Conservation (phyloP, 305 asterid genomes). For the Solanum hybrid region DNA sequence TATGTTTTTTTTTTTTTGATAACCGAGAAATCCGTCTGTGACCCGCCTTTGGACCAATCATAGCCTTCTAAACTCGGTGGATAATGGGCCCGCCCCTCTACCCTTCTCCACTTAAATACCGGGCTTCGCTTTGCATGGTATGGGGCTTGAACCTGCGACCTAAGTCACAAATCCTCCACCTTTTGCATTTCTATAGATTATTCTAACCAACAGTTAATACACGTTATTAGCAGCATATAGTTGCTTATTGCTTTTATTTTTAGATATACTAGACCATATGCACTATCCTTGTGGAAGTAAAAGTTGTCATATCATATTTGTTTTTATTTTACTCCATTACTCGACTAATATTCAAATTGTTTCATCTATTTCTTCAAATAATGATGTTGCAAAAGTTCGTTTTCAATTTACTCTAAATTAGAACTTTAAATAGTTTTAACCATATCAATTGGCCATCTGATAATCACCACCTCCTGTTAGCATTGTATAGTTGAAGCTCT, state of each 20-base stretch:
- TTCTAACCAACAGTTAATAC: not conserved
- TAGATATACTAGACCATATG: not conserved
- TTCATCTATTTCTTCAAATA: not conserved
- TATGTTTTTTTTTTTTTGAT: too few relatives aligned
- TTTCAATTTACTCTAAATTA: not conserved
- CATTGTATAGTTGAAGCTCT: not conserved
- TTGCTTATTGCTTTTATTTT: not conserved
- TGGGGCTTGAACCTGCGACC: too few relatives aligned
- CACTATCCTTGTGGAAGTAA: not conserved
- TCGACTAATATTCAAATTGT: not conserved
- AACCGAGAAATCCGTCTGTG: too few relatives aligned
- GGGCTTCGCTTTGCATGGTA: too few relatives aligned
- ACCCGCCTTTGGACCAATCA: too few relatives aligned
- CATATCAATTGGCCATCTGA: not conserved
- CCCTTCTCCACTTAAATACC: too few relatives aligned
- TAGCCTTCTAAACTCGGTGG: too few relatives aligned
- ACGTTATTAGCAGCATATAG: not conserved
- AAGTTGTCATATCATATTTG: not conserved
- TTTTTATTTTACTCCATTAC: not conserved
- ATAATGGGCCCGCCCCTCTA: too few relatives aligned
- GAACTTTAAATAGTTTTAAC: not conserved
- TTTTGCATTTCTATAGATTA: not conserved
- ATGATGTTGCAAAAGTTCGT: not conserved
- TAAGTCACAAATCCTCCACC: too few relatives aligned
- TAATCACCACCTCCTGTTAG: not conserved